Base-by-base conservation (phyloP, 2,329 filamentous ascomycete genomes). In the Stromatinia cepivora region DNA sequence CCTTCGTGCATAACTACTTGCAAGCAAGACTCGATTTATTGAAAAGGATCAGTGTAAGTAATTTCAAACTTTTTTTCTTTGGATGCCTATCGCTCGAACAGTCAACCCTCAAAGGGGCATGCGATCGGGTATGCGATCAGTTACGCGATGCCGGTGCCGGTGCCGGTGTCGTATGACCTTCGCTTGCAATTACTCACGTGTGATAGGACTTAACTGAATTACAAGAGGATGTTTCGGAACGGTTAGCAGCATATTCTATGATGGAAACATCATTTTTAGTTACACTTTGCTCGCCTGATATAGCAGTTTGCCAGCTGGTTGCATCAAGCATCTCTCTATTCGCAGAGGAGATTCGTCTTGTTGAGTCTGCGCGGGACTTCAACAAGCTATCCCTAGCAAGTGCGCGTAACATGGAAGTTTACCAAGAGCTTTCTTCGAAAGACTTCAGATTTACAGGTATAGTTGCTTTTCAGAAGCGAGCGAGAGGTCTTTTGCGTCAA, bases 391-490 rank as follows among this genome's bases (percentile, higher is more conserved):
- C 84, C 13, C 79, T 83, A 25, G 82, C 85, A 0, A 79, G 89
- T 20, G 81, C 89, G 58, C 85, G 86, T 48, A 91, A 91, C 71
- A 82, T 83, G 46, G 84, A 87, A 9, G 80, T 88, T 1, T 90
- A 88, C 71, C 80, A 82, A 34, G 88, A 90, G 71, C 86, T 91
- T 65, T 84, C 87, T 1, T 89, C 88, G 1, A 85, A 84, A 54
- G 84, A 84, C 1, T 91, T 90, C 75, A 83, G 87, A 39, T 89
- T 91, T 74, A 91, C 89, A 10, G 89, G 89, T 1, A 79, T 90
- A 10, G 89, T 91, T 15, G 89, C 88, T 2, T 91, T 91, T 75
- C 89, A 91, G 73, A 90, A 90, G 75, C 83, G 88, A 53, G 83
- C 88, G 45, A 84, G 88, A 57, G 82, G 83, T 17, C 81, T 90